Conservation (phyloP, 225 moss, liverwort and hornwort species). For the Ulota crispa region DNA sequence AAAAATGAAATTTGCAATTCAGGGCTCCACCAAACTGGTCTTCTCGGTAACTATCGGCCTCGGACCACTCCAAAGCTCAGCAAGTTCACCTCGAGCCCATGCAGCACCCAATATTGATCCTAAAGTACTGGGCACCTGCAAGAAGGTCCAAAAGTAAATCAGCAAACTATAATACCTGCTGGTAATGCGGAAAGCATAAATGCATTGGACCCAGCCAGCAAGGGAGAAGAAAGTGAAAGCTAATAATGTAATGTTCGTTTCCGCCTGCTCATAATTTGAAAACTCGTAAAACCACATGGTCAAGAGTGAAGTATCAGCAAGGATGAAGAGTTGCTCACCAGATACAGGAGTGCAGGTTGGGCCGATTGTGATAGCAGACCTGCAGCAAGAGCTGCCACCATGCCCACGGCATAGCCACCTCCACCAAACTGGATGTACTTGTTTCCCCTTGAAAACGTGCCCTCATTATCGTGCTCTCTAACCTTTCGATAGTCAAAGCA, state of each 20-base stretch:
- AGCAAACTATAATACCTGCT: background rate
- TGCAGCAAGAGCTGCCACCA: slow-evolving; percentile 84
- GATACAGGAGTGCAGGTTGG: slow-evolving; percentile 91
- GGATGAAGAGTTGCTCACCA: slow-evolving; percentile 49
- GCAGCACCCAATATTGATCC: slow-evolving; percentile 63
- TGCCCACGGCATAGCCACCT: slow-evolving; percentile 70
- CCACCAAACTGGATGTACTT: slow-evolving; percentile 86
- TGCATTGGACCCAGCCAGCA: background rate
- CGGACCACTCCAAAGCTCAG: slow-evolving; percentile 93
- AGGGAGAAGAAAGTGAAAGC: background rate
- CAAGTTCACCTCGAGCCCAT: slow-evolving; percentile 85
- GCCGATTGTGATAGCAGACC: slow-evolving; percentile 75
- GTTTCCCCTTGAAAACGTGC: slow-evolving; percentile 60
- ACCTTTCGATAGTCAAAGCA: slow-evolving; percentile 93
- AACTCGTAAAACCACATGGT: background rate
- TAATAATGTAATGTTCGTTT: background rate
- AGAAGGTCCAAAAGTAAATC: background rate
- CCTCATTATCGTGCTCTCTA: slow-evolving; percentile 73
- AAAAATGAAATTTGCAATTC: slow-evolving; percentile 9
- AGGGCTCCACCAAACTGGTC: slow-evolving; percentile 74
- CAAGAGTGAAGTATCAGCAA: slow-evolving; percentile 1
- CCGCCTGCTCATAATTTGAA: background rate
- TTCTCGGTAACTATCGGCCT: slow-evolving; percentile 90
- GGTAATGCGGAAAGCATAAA: background rate
- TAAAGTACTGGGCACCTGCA: slow-evolving; percentile 54